Base-by-base conservation (phyloP, 225 moss, liverwort and hornwort species). In the Climacium dendroides region DNA sequence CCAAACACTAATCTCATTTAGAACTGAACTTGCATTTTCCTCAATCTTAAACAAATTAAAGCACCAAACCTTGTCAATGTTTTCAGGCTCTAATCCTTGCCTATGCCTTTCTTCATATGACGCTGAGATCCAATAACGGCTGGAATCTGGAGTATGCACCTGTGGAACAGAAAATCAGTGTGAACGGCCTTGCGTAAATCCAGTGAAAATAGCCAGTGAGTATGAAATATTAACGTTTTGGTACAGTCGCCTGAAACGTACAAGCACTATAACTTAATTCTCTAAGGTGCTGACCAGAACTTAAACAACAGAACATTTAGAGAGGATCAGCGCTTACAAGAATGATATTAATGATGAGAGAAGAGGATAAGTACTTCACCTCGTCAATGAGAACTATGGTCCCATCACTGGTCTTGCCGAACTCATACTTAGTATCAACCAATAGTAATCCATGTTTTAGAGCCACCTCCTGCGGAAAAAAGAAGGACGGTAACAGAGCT, bases 141-240 rank as follows among this genome's bases (percentile, higher is more conserved):
- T 99, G 16, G 99, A 99, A 92, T 96, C 99, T 85, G 97, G 99
- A 82, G 99, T 99, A 79, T 99, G 97, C 58, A 96, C 96, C 95
- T 96, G 88, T 81, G 73, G 30, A 55, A 67, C 37, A 52, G 50
- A 23, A 75, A 58, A 85, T 57, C 60, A 55, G 39, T 79, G 65
- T 67, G 59, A 80, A 60, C 30, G 60, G 29, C 80, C 69, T 87
- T 80, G 71, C 9, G 20, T 35, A 19, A 19, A 85, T 74, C 64
- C 76, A 77, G 17, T 30, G 23, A 32, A 85, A 54, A 65, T 32
- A 63, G 32, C 50, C 53, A 41, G 30, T 30, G 53, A 53, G 39
- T 64, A 30, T 15, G 53, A 26, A 53, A 76, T 77, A 77, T 39
- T 63, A 15, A 30, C 17, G 35, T 58, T 8, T 64, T 63, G 41